Conservation (phyloP, 2,329 filamentous ascomycete genomes). For the Teratosphaeria nubilosa region DNA sequence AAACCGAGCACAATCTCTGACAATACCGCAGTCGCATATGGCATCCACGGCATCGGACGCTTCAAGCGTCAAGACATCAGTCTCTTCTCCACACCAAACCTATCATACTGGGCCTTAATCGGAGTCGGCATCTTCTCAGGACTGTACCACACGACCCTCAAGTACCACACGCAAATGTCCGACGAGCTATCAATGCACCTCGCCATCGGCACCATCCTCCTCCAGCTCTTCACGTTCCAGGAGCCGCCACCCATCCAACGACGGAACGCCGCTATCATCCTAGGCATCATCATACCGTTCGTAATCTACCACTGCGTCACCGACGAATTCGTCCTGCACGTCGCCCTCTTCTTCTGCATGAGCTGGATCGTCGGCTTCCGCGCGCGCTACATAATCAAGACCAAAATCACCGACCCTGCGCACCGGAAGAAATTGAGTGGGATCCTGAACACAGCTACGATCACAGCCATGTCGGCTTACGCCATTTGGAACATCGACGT, state of each 20-base stretch:
- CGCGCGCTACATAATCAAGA: conserved; percentile 10
- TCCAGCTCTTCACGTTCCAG: conserved; percentile 16
- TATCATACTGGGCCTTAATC: conserved; percentile 18
- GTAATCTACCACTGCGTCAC: conserved; percentile 21
- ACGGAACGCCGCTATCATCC: conserved; percentile 14
- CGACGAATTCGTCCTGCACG: conserved; percentile 19
- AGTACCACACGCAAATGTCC: conserved; percentile 20
- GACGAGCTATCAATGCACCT: conserved; percentile 21
- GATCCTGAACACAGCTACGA: conserved; percentile 9
- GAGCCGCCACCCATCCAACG: conserved; percentile 12
- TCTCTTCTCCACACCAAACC: conserved; percentile 12
- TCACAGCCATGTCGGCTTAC: conserved; percentile 44
- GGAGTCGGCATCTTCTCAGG: conserved; percentile 17
- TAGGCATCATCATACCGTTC: conserved; percentile 15
- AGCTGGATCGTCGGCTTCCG: conserved; percentile 10
- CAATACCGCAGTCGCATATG: conserved; percentile 13
- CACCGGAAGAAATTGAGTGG: conserved; percentile 33
- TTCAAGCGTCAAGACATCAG: conserved; percentile 12
- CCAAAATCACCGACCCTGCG: conserved; percentile 9
- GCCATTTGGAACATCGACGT: conserved; percentile 72
- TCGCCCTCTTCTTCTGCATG: conserved; percentile 19
- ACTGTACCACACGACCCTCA: conserved; percentile 16
- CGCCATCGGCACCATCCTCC: conserved; percentile 16
- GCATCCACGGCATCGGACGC: conserved; percentile 16
- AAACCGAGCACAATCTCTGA: not conserved